These are phyloP conservation scores for Phlyctochytrium bullatum DNA, from an alignment of 192 early-diverging fungal genomes.

Conservation along the genomic window DNA sequence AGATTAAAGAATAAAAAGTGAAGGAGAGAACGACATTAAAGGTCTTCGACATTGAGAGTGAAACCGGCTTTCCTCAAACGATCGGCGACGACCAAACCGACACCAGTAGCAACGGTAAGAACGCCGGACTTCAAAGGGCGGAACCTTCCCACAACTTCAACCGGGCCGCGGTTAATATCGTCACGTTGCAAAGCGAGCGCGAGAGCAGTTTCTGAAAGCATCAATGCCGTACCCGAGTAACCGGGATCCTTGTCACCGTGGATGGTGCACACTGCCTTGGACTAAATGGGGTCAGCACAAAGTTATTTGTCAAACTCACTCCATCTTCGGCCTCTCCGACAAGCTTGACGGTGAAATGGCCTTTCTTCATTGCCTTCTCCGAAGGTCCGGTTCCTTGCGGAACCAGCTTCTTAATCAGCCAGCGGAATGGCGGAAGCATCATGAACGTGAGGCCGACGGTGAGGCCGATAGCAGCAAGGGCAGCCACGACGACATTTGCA, in stretches of 20 bases:
- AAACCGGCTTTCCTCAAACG: constrained; percentile 64
- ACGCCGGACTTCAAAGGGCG: constrained; percentile 67
- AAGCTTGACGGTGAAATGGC: constrained; percentile 47
- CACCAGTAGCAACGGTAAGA: constrained; percentile 74
- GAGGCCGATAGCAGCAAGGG: constrained; percentile 39
- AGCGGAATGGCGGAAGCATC: constrained; percentile 43
- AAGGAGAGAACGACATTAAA: constrained; percentile 17
- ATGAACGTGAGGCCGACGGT: constrained; percentile 38
- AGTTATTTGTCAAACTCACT: constrained; percentile 1
- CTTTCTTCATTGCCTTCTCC: constrained; percentile 51
- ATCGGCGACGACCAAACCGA: constrained; percentile 68
- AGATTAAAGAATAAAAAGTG: not conserved
- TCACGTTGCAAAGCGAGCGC: constrained; percentile 64
- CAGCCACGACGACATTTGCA: constrained; percentile 42
- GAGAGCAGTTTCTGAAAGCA: constrained; percentile 76
- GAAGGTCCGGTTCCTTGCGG: constrained; percentile 73
- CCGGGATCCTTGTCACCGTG: constrained; percentile 70
- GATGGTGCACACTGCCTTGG: constrained; percentile 21
- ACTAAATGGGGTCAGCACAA: not conserved
- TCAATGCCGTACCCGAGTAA: constrained; percentile 77
- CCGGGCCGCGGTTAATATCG: constrained; percentile 10
- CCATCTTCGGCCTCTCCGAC: constrained; percentile 49
- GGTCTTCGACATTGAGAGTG: constrained; percentile 43
- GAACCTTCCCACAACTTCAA: constrained; percentile 24
- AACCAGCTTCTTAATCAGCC: constrained; percentile 48